Evolutionary conservation across 306 rosid species (phyloP), one percentile per base, ranked within the genome.

Genomic region (Phaseolus lunatus): DNA sequence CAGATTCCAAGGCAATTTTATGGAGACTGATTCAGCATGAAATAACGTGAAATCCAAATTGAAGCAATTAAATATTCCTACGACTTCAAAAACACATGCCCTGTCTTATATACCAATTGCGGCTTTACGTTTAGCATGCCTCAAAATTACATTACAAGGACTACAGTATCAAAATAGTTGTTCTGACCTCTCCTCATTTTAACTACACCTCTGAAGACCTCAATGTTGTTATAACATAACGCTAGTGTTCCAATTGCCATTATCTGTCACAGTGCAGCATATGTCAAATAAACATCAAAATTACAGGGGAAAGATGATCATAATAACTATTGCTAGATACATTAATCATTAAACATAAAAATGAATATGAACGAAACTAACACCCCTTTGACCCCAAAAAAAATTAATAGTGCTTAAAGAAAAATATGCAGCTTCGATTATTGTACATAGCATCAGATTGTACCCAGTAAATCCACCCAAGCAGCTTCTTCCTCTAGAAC

Each of bases 181-280:
- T 75, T 77, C 87, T 86, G 84, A 95, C 99, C 99, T 22, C 99
- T 92, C 88, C 99, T 88, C 97, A 95, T 83, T 89, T 95, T 95
- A 67, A 95, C 97, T 24, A 95, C 97, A 72, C 97, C 97, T 89
- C 97, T 86, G 91, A 95, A 95, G 86, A 95, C 89, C 78, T 86
- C 87, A 23, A 88, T 78, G 81, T 95, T 95, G 86, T 95, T 89
- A 91, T 90, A 95, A 89, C 99, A 95, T 58, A 90, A 71, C 43
- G 96, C 96, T 58, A 92, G 85, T 31, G 99, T 95, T 77, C 99
- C 99, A 79, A 95, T 92, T 53, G 97, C 93, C 99, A 95, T 95
- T 82, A 95, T 73, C 99, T 95, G 83, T 80, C 75, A 82, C 5
- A 12, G 16, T 12, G 44, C 49, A 56, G 43, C 26, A 80, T 24